Evolutionary conservation across 2,329 filamentous ascomycete genomes (phyloP), one percentile per base, ranked within the genome.

Genomic region (Venturia pyrina): DNA sequence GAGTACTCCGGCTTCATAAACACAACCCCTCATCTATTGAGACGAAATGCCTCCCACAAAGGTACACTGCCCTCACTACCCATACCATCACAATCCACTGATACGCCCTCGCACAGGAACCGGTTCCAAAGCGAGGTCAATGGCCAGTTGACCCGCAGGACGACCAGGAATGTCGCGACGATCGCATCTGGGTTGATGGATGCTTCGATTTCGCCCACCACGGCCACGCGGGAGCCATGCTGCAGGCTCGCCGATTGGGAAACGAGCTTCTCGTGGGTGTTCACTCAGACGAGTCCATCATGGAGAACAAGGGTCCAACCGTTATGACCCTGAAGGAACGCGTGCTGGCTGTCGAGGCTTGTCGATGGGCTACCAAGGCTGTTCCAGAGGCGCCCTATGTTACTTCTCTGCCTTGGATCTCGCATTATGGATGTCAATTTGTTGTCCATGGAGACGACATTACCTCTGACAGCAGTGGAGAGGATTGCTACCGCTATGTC

Each of bases 141-240:
- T 88, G 85, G 86, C 86, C 86, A n/a, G 83, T 85, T 48, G 83
- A 83, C 70, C 86, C 86, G 13, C 86, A 88, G 75, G 78, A 86
- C 50, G 83, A 86, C 72, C 74, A 84, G 53, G 74, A 79, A 1
- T 80, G 88, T 60, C 79, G 78, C 34, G 82, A 88, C 66, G 87
- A 90, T 72, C 87, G 93, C 70, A 90, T 99, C 73, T 99, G 96
- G 96, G 90, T 99, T 34, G 95, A 99, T 76, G 95, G 95, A 69
- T 99, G 95, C 82, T 99, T 97, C 80, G 95, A 99, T 81, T 99
- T 99, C 79, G 96, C 93, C 79, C 95, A 99, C 77, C 95, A 98
- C 76, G 95, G 90, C 72, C 95, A 99, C 80, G 95, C 95, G 5
- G 95, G 95, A 68, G 95, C 95, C 69, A 96, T 98, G 83, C 86